A percentile compares a stretch with the other conserved stretches of the same genome.
Conservation (phyloP, 2,329 filamentous ascomycete species). For the Huntiella decipiens region DNA sequence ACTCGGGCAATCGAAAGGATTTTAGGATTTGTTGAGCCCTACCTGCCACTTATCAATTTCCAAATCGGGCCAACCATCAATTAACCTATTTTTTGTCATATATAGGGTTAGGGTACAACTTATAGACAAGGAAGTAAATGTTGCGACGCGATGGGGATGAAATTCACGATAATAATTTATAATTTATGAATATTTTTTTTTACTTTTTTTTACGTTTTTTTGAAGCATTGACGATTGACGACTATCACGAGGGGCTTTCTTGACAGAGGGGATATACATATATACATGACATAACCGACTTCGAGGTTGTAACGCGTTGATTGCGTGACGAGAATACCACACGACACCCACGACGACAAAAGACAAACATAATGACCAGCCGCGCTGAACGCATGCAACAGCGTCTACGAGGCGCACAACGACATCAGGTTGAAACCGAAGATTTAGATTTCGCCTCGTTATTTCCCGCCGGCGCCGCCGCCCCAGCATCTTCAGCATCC, state of each 20-base stretch:
- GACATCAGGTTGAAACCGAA: slow-evolving; percentile 30
- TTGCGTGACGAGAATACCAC: too few species aligned
- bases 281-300: background rate
- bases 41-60: too few species aligned
- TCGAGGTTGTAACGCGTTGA: background rate
- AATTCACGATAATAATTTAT: background rate
- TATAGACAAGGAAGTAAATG: too few species aligned
- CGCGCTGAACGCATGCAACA: slow-evolving; percentile 44
- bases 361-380: background rate
- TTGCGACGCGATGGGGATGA: background rate
- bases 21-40: too few species aligned
- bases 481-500: background rate
- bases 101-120: too few species aligned
- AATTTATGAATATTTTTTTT: background rate
- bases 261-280: background rate
- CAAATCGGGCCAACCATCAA: too few species aligned
- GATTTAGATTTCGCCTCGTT: slow-evolving; percentile 33
- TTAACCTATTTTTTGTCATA: too few species aligned
- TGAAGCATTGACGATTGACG: background rate
- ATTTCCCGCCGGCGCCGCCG: slow-evolving; percentile 2
- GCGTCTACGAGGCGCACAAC: slow-evolving; percentile 44
- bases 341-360: too few species aligned
- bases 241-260: background rate
- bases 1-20: too few species aligned
- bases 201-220: background rate